These are phyloP conservation scores for Rhodotorula mucilaginosa DNA, from an alignment of 1,284 basidiomycete genomes.

Conservation along the genomic window DNA sequence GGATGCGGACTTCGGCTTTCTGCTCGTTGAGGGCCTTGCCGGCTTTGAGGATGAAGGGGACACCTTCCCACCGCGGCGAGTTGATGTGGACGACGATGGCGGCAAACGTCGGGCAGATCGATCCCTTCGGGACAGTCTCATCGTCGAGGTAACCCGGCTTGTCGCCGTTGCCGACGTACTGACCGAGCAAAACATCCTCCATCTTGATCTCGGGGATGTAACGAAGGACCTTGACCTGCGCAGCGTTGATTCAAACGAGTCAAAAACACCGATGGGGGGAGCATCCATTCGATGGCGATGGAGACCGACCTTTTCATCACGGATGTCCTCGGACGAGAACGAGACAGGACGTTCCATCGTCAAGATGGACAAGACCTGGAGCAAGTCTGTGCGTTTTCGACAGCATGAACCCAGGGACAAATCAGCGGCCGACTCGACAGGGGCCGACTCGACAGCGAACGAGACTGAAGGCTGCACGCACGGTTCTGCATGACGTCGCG, in stretches of 20 bases:
- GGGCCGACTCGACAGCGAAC: constrained; percentile 2
- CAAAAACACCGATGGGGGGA: not conserved
- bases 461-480: constrained; percentile 54
- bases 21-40: constrained; percentile 95
- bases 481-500: constrained; percentile 95
- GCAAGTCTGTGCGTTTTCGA: constrained; percentile 61
- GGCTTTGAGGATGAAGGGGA: constrained; percentile 94
- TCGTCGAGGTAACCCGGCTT: constrained; percentile 98
- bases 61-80: constrained; percentile 94
- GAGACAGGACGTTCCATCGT: constrained; percentile 98
- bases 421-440: constrained; percentile 1
- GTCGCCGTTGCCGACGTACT: constrained; percentile 75
- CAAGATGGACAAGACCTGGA: constrained; percentile 86
- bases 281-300: constrained; percentile 11
- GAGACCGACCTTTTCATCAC: constrained; percentile 81
- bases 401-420: not conserved
- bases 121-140: constrained; percentile 84
- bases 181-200: constrained; percentile 80
- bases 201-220: constrained; percentile 76
- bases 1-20: constrained; percentile 93
- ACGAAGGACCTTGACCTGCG: constrained; percentile 87
- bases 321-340: constrained; percentile 90
- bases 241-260: constrained; percentile 15
- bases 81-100: constrained; percentile 83
- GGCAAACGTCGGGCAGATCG: constrained; percentile 88